Conservation (phyloP, 75 land plant genomes). For the Pinus tabuliformis region DNA sequence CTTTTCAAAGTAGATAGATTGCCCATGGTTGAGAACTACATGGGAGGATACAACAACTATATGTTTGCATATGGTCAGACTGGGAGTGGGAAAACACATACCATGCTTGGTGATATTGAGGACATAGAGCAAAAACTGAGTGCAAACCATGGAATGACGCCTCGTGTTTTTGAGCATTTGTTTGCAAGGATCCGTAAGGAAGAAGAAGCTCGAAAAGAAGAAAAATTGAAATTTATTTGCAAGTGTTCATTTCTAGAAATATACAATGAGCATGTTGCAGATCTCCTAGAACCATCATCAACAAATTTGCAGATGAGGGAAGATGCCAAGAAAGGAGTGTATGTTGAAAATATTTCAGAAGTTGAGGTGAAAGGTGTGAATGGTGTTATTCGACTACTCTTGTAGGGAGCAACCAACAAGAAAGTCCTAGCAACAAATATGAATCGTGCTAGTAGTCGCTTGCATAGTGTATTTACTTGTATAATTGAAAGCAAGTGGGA, state of each 20-base stretch:
- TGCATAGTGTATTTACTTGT: constrained; percentile 98
- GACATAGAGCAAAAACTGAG: constrained; percentile 68
- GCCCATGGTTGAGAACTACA: constrained; percentile 96
- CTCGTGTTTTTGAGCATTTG: constrained; percentile 91
- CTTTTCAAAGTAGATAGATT: constrained; percentile 88
- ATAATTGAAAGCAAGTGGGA: constrained; percentile 97
- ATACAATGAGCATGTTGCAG: constrained; percentile 95
- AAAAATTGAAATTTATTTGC: constrained; percentile 63
- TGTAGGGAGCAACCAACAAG: constrained; percentile 75
- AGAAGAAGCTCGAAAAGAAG: constrained; percentile 58
- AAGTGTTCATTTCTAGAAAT: constrained; percentile 95
- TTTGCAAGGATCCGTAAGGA: constrained; percentile 86
- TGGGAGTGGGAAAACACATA: constrained; percentile 89
- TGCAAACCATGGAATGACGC: constrained; percentile 90
- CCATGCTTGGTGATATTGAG: constrained; percentile 30
- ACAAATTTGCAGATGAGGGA: constrained; percentile 86
- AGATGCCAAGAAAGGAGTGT: constrained; percentile 86
- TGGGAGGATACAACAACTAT: constrained; percentile 68
- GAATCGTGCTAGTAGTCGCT: constrained; percentile 95
- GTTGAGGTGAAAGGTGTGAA: constrained; percentile 50
- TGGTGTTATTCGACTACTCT: constrained; percentile 78
- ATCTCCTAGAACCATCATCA: constrained; percentile 88
- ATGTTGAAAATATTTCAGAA: constrained; percentile 91
- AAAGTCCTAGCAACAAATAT: constrained; percentile 94
- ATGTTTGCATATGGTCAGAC: no score